A percentile compares a stretch with the other conserved stretches of the same genome.
These are phyloP conservation scores for Trametes gibbosa DNA, from an alignment of 768 basidiomycete species.

Conservation along the genomic window DNA sequence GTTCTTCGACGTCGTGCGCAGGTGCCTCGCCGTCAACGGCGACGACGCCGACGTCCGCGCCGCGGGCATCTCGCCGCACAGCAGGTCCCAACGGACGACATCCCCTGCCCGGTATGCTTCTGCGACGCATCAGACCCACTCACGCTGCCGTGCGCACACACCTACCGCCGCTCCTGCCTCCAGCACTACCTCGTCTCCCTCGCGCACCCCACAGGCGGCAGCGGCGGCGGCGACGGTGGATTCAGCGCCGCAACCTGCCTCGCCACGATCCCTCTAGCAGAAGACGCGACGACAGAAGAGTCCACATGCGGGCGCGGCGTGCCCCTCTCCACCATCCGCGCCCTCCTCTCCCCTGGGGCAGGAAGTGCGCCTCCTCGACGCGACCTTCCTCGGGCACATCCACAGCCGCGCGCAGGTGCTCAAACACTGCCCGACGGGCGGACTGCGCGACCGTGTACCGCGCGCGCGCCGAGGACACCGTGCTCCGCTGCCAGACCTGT, in stretches of 20 bases:
- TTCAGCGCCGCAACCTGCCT: no score
- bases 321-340: constrained; percentile 38
- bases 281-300: no score
- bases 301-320: constrained; percentile 35
- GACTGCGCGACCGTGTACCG: constrained; percentile 50
- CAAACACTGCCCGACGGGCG: constrained; percentile 52
- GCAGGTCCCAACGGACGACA: background rate
- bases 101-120: constrained; percentile 30
- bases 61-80: background rate
- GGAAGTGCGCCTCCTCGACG: constrained; percentile 39
- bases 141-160: constrained; percentile 43
- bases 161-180: constrained; percentile 51
- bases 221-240: constrained; percentile 24
- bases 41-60: constrained; percentile 17
- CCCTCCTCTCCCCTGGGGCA: constrained; percentile 32
- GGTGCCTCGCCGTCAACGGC: constrained; percentile 44
- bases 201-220: background rate
- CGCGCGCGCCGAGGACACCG: constrained; percentile 19
- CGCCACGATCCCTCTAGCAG: no score
- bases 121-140: constrained; percentile 26
- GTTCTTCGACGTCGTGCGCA: constrained; percentile 39
- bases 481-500: constrained; percentile 39
- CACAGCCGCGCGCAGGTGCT: constrained; percentile 39
- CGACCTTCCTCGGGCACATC: constrained; percentile 44
- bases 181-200: constrained; percentile 27